Evolutionary conservation across 305 asterid genomes (phyloP), one percentile per base, ranked within the genome.

Genomic region (Fraxinus dipetala): DNA sequence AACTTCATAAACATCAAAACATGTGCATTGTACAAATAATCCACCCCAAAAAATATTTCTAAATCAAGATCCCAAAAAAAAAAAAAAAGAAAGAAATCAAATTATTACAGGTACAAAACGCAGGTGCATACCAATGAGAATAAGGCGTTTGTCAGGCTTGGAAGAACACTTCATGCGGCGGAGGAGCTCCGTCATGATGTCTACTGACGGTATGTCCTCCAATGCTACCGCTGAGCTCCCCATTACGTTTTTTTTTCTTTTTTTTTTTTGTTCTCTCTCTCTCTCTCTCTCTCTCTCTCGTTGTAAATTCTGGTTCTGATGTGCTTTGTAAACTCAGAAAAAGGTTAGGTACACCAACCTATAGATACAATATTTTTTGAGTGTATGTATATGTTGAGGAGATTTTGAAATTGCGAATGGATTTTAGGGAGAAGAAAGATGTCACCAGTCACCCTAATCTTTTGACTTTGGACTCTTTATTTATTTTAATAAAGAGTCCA

Each of bases 131-230:
- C 86, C 86, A 10, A 83, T 43, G 80, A 83, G 86, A 75, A 83
- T 79, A 51, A 83, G 83, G 36, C 86, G 83, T 80, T 83, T 83
- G 74, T 83, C 83, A 9, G 86, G 86, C 80, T 83, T 83, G 69
- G 86, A 74, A 76, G 80, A 63, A 30, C 83, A 83, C 63, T 77
- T 83, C 63, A 83, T 54, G 26, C 83, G 86, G 78, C 80, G 74
- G 65, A 83, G 86, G 59, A 83, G 78, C 67, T 83, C 86, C 61
- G 78, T 73, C 86, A 79, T 65, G 14, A 83, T 70, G 54, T 65
- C 76, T 40, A 73, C 78, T 0, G 80, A 40, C 34, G 78, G 86
- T 36, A 83, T 67, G 54, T 83, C 83, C 35, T 83, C 86, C 72
- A 83, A 76, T 11, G 65, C 79, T 34, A 75, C 36, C 65, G 30